Conservation (phyloP, 257 asterid species). For the Solanum bulbocastanum region DNA sequence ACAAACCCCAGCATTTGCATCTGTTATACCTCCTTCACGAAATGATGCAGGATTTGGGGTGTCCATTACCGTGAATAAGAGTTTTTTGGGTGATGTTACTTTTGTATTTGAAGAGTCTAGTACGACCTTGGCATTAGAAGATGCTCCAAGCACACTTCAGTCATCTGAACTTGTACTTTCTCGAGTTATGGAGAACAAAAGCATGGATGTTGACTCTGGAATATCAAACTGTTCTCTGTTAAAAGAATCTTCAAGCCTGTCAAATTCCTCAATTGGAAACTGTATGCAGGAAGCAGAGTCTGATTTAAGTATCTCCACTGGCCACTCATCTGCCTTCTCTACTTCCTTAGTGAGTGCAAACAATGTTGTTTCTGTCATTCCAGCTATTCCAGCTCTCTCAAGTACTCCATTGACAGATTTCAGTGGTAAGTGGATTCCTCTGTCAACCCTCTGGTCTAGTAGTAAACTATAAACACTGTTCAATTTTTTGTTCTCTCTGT, state of each 20-base stretch:
- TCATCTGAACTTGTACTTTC: slow-evolving; percentile 16
- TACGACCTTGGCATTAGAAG: neutral
- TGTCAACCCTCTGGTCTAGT: slow-evolving; percentile 1
- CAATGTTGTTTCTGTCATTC: slow-evolving; percentile 12
- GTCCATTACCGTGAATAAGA: neutral
- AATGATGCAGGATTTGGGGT: slow-evolving; percentile 11
- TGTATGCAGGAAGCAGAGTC: slow-evolving; percentile 9
- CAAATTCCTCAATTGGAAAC: slow-evolving; percentile 5
- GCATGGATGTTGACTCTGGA: neutral
- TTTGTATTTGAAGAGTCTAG: slow-evolving; percentile 2
- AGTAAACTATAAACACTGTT: neutral
- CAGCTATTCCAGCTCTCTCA: slow-evolving; percentile 13
- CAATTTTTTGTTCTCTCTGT: neutral
- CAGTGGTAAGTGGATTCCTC: slow-evolving; percentile 33
- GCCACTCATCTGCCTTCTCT: slow-evolving; percentile 10
- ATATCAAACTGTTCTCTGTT: slow-evolving; percentile 13
- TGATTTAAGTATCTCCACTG: slow-evolving; percentile 3
- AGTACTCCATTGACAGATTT: slow-evolving; percentile 6
- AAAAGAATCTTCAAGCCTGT: slow-evolving; percentile 5
- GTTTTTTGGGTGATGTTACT: slow-evolving; percentile 10
- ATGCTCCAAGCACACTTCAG: slow-evolving; percentile 1
- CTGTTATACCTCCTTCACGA: slow-evolving; percentile 10
- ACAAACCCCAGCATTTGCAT: neutral
- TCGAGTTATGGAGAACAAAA: slow-evolving; percentile 7
- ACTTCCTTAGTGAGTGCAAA: neutral